phyloP scores from a whole-genome alignment of 1,284 basidiomycete species.

The Ustilago loliicola region DNA sequence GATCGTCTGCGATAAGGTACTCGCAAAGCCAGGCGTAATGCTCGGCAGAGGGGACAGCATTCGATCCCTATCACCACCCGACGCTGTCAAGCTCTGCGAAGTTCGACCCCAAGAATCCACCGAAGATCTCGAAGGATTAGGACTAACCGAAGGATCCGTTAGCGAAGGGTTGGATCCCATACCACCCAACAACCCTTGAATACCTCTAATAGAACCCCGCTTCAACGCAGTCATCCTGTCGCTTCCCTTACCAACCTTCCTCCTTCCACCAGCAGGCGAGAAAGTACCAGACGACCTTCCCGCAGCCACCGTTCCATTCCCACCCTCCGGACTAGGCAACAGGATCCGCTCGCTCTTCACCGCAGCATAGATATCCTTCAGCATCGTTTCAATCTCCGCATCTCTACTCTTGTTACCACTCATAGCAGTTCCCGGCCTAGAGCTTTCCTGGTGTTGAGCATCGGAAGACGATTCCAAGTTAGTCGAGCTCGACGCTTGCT shows the following conservation, averaged over 20 bases:
- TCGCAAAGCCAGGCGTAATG: conserved; percentile 87
- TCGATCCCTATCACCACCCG: conserved; percentile 19
- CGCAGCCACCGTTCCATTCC: conserved; percentile 13
- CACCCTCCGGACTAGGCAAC: conserved; percentile 75
- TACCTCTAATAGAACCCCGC: conserved; percentile 86
- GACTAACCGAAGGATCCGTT: conserved; percentile 22
- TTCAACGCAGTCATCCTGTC: conserved; percentile 81
- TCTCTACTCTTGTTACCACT: conserved; percentile 34
- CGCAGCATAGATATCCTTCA: conserved; percentile 90
- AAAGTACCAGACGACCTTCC: conserved; percentile 31
- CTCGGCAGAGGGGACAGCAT: conserved; percentile 17
- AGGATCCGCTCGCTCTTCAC: conserved; percentile 91
- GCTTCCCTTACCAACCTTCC: conserved; percentile 57
- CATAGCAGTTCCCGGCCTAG: conserved; percentile 18
- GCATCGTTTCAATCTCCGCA: conserved; percentile 33
- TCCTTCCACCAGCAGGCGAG: conserved; percentile 20
- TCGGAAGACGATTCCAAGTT: conserved; percentile 32
- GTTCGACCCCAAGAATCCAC: conserved; percentile 48
- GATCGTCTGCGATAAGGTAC: conserved; percentile 93
- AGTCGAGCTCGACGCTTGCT: conserved; percentile 24
- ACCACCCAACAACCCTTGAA: conserved; percentile 80
- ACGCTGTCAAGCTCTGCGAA: conserved; percentile 12
- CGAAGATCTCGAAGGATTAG: conserved; percentile 44
- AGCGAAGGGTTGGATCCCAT: conserved; percentile 7
- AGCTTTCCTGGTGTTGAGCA: conserved; percentile 10